These are phyloP conservation scores for Fraxinus sp. DNA, from an alignment of 305 asterid species.

Conservation along the genomic window DNA sequence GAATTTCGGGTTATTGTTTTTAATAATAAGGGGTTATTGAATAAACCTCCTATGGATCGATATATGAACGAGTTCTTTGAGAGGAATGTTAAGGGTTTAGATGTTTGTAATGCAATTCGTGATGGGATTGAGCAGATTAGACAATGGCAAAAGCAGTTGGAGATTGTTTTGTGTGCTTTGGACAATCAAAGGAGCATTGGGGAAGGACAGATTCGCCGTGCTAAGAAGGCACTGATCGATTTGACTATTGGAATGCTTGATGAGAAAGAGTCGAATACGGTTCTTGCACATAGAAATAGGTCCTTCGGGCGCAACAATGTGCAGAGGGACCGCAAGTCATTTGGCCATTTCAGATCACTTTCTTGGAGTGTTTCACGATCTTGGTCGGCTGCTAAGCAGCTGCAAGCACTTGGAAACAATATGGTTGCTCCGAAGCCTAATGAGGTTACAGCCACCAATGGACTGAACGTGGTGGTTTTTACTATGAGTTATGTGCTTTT, in stretches of 20 bases:
- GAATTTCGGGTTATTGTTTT: constrained; percentile 38
- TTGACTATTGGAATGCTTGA: constrained; percentile 48
- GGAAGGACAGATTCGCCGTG: constrained; percentile 57
- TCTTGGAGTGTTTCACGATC: constrained; percentile 58
- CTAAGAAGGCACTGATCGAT: constrained; percentile 50
- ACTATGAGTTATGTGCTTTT: constrained; percentile 49
- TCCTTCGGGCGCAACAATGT: constrained; percentile 44
- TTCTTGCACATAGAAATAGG: constrained; percentile 40
- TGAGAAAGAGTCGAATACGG: constrained; percentile 34
- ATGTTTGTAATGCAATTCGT: constrained; percentile 53
- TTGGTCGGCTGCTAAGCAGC: constrained; percentile 54
- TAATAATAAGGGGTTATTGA: constrained; percentile 25
- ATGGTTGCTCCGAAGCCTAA: constrained; percentile 35
- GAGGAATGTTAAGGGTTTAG: constrained; percentile 51
- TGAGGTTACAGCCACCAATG: constrained; percentile 38
- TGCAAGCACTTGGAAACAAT: constrained; percentile 48
- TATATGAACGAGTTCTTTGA: constrained; percentile 41
- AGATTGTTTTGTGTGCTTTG: constrained; percentile 48
- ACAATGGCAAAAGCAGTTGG: constrained; percentile 51
- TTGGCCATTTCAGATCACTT: constrained; percentile 42
- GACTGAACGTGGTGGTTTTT: constrained; percentile 36
- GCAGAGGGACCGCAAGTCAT: constrained; percentile 31
- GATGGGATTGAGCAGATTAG: constrained; percentile 55
- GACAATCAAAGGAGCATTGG: constrained; percentile 39
- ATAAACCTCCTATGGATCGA: constrained; percentile 42